phyloP scores from a whole-genome alignment of 208 protist species.

The Leishmania martiniquensis region DNA sequence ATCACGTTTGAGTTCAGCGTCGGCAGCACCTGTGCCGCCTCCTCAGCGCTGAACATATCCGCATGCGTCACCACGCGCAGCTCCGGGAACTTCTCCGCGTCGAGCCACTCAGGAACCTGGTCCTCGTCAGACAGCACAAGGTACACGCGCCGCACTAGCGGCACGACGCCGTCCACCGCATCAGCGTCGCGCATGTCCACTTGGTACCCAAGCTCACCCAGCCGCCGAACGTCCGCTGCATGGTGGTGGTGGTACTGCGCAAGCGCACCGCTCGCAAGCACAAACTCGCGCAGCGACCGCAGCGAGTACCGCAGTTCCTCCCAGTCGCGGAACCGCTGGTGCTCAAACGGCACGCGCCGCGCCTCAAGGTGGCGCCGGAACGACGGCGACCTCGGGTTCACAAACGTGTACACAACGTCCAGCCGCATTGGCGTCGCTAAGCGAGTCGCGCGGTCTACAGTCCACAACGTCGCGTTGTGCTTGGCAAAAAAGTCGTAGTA shows the following conservation, averaged over 20 bases:
- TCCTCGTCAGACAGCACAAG: conserved; percentile 42
- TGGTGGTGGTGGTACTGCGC: conserved; percentile 28
- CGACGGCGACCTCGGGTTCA: conserved; percentile 46
- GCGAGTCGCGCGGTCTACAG: conserved; percentile 25
- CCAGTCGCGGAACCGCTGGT: conserved; percentile 49
- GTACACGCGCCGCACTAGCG: conserved; percentile 39
- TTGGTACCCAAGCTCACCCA: conserved; percentile 25
- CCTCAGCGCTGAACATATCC: conserved; percentile 30
- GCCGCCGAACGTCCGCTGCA: conserved; percentile 25
- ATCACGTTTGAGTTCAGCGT: conserved; percentile 48
- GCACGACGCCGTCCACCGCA: conserved; percentile 13
- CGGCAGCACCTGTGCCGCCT: conserved; percentile 27
- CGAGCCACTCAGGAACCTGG: conserved; percentile 47
- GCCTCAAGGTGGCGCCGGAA: conserved; percentile 31
- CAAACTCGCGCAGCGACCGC: conserved; percentile 36
- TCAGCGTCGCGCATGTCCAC: conserved; percentile 25
- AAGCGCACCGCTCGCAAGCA: conserved; percentile 30
- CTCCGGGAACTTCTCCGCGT: conserved; percentile 32
- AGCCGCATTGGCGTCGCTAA: conserved; percentile 42
- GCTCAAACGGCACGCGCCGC: conserved; percentile 27
- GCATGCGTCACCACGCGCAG: conserved; percentile 44
- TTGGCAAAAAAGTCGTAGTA: conserved; percentile 46
- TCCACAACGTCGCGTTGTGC: conserved; percentile 47
- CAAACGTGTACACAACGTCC: conserved; percentile 65
- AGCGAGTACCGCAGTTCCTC: conserved; percentile 65